These are phyloP conservation scores for Cucurbita moschata DNA, from an alignment of 306 rosid species.

Conservation along the genomic window DNA sequence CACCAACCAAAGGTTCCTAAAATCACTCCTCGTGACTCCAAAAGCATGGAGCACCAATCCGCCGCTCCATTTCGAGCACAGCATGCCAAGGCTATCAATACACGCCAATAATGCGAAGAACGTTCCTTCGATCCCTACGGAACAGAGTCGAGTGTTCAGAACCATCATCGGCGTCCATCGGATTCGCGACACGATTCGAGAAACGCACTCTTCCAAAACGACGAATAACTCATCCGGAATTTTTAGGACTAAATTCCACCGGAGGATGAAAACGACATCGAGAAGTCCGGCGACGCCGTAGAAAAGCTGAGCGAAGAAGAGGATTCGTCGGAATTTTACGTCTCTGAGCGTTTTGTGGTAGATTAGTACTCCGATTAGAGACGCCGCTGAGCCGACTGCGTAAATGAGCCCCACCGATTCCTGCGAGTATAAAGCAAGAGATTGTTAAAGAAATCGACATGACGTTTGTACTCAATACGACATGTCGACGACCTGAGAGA, in stretches of 20 bases:
- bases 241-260: conserved; percentile 48
- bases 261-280: conserved; percentile 42
- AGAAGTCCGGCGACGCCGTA: conserved; percentile 42
- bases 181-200: conserved; percentile 26
- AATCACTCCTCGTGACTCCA: conserved; percentile 47
- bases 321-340: conserved; percentile 32
- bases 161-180: conserved; percentile 77
- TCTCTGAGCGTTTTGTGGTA: conserved; percentile 65
- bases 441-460: background rate
- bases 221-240: conserved; percentile 54
- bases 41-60: conserved; percentile 38
- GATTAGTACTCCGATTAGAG: conserved; percentile 52
- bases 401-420: conserved; percentile 62
- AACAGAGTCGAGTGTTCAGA: conserved; percentile 51
- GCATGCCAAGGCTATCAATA: conserved; percentile 48
- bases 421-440: conserved; percentile 13
- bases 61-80: conserved; percentile 47
- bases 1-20: conserved; percentile 49
- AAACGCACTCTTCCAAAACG: conserved; percentile 37
- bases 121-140: conserved; percentile 62
- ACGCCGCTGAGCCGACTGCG: conserved; percentile 62
- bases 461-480: background rate
- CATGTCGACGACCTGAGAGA: conserved; percentile 40
- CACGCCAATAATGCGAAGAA: conserved; percentile 61
- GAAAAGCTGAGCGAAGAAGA: conserved; percentile 50